Evolutionary conservation across 768 basidiomycete genomes (phyloP).

Genomic region (Austroboletus eburneus): DNA sequence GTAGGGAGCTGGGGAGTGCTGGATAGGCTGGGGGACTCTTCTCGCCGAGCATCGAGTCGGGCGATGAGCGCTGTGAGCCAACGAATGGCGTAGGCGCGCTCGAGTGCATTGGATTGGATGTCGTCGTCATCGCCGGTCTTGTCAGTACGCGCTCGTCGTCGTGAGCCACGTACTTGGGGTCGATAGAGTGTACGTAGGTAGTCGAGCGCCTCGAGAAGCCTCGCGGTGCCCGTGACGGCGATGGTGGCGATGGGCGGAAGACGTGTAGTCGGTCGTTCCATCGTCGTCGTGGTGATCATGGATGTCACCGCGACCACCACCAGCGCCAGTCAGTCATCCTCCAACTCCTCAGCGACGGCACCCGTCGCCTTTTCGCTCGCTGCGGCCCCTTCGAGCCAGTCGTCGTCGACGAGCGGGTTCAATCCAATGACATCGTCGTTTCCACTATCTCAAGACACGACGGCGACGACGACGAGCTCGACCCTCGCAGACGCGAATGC

Average conservation of each 20-base stretch:
- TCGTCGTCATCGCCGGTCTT: not conserved
- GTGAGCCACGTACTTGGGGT: slow-evolving; percentile 60
- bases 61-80: slow-evolving; percentile 72
- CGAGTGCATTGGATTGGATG: slow-evolving; percentile 56
- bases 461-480: not conserved
- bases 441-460: slow-evolving; percentile 31
- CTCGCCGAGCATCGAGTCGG: slow-evolving; percentile 25
- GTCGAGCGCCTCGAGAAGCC: slow-evolving; percentile 41
- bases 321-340: not conserved
- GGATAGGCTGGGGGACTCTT: too few species aligned
- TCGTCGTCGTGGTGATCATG: not conserved
- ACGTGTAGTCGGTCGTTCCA: slow-evolving; percentile 31
- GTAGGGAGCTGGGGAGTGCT: too few species aligned
- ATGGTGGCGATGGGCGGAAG: slow-evolving; percentile 54
- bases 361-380: slow-evolving; percentile 19
- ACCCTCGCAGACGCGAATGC: slow-evolving; percentile 49
- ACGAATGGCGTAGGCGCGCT: slow-evolving; percentile 60
- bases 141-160: slow-evolving; percentile 29
- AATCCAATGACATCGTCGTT: too few species aligned
- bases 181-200: slow-evolving; percentile 55
- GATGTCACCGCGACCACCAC: slow-evolving; percentile 10
- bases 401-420: too few species aligned
- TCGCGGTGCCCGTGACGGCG: slow-evolving; percentile 28
- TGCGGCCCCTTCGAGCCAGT: slow-evolving; percentile 11
- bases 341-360: slow-evolving; percentile 14